A percentile compares a stretch with the other conserved stretches of the same genome.
These are phyloP conservation scores for Colletotrichum tanaceti DNA, from an alignment of 2,329 filamentous ascomycete species.

Conservation along the genomic window DNA sequence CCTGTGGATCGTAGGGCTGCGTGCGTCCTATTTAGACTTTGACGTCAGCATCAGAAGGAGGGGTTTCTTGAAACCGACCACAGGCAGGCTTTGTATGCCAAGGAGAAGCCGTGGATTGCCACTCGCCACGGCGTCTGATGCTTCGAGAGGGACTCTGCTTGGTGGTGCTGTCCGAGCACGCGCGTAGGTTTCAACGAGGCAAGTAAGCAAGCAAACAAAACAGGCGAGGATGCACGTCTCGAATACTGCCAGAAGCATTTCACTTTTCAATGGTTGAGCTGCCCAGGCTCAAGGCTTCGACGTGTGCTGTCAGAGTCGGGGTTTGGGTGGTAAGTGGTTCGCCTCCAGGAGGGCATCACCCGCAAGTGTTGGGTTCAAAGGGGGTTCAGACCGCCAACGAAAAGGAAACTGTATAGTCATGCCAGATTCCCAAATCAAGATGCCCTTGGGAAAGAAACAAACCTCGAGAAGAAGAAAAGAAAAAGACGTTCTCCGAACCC, in stretches of 20 bases:
- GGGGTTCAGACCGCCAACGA: not conserved
- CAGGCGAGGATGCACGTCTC: not conserved
- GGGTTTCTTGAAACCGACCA: not conserved
- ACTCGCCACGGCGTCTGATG: conserved; percentile 12
- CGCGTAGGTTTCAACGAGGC: not conserved
- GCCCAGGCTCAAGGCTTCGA: too few relatives aligned
- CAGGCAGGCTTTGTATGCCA: not conserved
- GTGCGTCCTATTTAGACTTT: conserved; percentile 11
- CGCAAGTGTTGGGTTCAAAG: not conserved
- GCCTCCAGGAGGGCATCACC: not conserved
- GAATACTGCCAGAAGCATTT: conserved; percentile 12
- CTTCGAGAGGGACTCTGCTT: too few relatives aligned
- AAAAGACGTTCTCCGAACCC: not conserved
- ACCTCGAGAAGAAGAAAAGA: not conserved
- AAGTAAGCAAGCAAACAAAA: too few relatives aligned
- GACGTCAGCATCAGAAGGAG: conserved; percentile 1
- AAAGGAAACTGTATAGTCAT: too few relatives aligned
- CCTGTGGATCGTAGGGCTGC: conserved; percentile 9
- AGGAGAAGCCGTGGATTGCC: not conserved
- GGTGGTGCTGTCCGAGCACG: too few relatives aligned
- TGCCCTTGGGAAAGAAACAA: not conserved
- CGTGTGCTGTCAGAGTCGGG: not conserved
- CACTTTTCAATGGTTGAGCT: not conserved
- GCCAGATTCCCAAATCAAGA: not conserved
- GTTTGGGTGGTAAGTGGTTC: not conserved